phyloP scores from a whole-genome alignment of 345 rosid species.

The Melastoma malabathricum region DNA sequence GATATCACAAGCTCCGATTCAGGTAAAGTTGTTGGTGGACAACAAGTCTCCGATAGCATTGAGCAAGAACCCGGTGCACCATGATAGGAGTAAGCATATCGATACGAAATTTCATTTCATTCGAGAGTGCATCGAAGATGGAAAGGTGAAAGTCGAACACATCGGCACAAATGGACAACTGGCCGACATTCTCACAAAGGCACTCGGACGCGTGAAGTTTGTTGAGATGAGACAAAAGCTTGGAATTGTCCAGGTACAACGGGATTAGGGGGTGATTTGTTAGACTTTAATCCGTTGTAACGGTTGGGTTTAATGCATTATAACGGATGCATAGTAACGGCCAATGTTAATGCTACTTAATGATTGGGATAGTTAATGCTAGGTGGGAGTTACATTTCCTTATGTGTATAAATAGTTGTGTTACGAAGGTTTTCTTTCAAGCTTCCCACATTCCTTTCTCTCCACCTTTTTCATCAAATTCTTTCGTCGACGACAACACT shows the following conservation, averaged over 20 bases:
- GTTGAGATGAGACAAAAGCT: slow-evolving; percentile 1
- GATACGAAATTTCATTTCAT: slow-evolving; percentile 3
- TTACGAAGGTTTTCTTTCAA: not conserved
- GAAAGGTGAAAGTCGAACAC: not conserved
- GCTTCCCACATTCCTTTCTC: too few relatives aligned
- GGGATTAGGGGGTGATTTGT: slow-evolving; percentile 3
- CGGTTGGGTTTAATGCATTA: not conserved
- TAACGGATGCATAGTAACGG: not conserved
- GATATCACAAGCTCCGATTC: not conserved
- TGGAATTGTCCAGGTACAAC: slow-evolving; percentile 1
- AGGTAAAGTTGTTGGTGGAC: slow-evolving; percentile 1
- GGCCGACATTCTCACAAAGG: slow-evolving; percentile 4
- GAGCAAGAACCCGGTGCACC: too few relatives aligned
- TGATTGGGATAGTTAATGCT: too few relatives aligned
- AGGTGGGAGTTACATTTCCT: too few relatives aligned
- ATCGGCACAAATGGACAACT: slow-evolving; percentile 1
- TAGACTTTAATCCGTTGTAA: not conserved
- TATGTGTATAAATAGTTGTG: not conserved
- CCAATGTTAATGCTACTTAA: too few relatives aligned
- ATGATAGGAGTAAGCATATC: too few relatives aligned
- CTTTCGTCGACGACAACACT: too few relatives aligned
- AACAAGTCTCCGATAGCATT: slow-evolving; percentile 3
- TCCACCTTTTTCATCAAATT: too few relatives aligned
- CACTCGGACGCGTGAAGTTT: slow-evolving; percentile 1
- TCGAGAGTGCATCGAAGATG: slow-evolving; percentile 4